These are phyloP conservation scores for Aspergillus thermomutatus DNA, from an alignment of 2,329 filamentous ascomycete genomes.

Conservation along the genomic window DNA sequence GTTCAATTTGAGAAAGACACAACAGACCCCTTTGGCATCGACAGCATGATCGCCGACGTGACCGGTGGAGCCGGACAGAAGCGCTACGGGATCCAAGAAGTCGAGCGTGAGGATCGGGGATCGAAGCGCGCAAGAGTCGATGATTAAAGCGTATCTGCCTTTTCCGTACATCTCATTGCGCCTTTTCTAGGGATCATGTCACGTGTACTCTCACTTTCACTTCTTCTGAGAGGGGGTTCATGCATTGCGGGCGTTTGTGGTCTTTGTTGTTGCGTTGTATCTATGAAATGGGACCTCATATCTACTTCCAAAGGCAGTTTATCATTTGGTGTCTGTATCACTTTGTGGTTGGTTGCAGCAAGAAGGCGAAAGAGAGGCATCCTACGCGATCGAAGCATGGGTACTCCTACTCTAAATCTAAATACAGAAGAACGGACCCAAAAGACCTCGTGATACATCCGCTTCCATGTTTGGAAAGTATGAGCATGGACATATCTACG, in stretches of 20 bases:
- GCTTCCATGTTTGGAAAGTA: neutral
- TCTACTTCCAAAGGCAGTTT: neutral
- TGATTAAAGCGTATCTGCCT: constrained; percentile 41
- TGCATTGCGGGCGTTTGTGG: constrained; percentile 31
- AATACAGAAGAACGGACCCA: neutral
- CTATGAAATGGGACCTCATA: constrained; percentile 5
- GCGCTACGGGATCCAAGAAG: constrained; percentile 44
- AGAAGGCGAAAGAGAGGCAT: neutral
- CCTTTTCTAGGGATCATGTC: constrained; percentile 6
- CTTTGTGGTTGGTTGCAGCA: neutral
- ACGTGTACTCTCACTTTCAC: constrained; percentile 7
- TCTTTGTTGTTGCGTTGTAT: neutral
- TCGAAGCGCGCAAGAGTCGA: constrained; percentile 74
- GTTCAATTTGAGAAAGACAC: constrained; percentile 94
- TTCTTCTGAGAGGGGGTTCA: constrained; percentile 6
- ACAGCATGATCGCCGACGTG: constrained; percentile 84
- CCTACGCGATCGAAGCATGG: neutral
- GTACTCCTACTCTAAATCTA: neutral
- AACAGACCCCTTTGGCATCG: constrained; percentile 87
- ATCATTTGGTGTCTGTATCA: neutral
- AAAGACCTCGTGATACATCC: neutral
- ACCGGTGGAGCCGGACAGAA: constrained; percentile 52
- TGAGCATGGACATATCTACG: neutral
- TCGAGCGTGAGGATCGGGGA: constrained; percentile 32
- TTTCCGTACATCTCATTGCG: neutral